Evolutionary conservation across 1,284 basidiomycete genomes (phyloP).

Genomic region (Neolentinus lepideus): DNA sequence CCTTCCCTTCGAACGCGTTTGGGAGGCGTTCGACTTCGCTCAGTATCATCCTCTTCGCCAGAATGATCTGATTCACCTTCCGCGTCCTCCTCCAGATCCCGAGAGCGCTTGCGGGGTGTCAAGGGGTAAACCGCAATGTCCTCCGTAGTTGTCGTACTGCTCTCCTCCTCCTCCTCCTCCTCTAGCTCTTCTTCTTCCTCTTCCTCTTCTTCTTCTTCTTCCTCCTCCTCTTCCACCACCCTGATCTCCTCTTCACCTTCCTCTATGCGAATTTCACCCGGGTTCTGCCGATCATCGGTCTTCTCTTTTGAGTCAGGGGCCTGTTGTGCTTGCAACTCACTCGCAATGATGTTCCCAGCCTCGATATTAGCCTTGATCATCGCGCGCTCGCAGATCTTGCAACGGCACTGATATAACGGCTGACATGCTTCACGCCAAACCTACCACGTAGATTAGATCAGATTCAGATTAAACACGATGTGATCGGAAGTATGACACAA

Average conservation of each 20-base stretch:
- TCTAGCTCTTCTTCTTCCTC: constrained; percentile 11
- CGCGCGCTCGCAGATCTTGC: constrained; percentile 62
- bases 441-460: constrained; percentile 24
- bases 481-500: constrained; percentile 11
- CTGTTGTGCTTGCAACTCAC: constrained; percentile 12
- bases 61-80: constrained; percentile 3
- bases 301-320: constrained; percentile 11
- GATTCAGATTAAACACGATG: constrained; percentile 6
- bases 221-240: constrained; percentile 10
- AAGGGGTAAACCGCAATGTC: constrained; percentile 7
- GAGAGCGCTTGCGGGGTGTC: constrained; percentile 14
- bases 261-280: constrained; percentile 8
- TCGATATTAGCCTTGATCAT: constrained; percentile 37
- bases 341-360: constrained; percentile 22
- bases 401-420: constrained; percentile 63
- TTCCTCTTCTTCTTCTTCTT: constrained; percentile 11
- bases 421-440: constrained; percentile 68
- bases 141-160: constrained; percentile 13
- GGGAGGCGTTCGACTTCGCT: constrained; percentile 19
- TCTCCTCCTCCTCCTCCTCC: constrained; percentile 14
- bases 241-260: constrained; percentile 8
- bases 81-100: constrained; percentile 13
- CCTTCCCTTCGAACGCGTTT: constrained; percentile 23
- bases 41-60: constrained; percentile 4
- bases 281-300: constrained; percentile 2